Evolutionary conservation across 352 stramenopile species (phyloP).

Genomic region (Pythium aristosporum): DNA sequence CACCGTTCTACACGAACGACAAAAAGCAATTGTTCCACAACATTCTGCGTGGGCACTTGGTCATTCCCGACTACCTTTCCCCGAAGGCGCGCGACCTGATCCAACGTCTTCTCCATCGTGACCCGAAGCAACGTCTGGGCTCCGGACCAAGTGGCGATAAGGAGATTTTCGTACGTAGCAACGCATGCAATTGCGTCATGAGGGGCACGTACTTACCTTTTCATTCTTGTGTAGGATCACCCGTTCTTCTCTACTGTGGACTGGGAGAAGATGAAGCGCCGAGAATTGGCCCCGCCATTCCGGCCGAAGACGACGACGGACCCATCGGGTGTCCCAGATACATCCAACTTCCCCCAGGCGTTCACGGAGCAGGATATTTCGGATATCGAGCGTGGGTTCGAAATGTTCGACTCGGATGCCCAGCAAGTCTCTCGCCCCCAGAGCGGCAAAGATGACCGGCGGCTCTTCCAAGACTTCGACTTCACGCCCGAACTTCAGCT

Average conservation of each 20-base stretch:
- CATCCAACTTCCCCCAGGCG: slow-evolving; percentile 83
- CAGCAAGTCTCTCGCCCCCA: slow-evolving; percentile 64
- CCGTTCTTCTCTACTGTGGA: slow-evolving; percentile 86
- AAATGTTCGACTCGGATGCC: slow-evolving; percentile 43
- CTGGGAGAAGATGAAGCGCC: slow-evolving; percentile 81
- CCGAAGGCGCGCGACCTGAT: slow-evolving; percentile 77
- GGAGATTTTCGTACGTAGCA: slow-evolving; percentile 73
- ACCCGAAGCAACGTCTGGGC: slow-evolving; percentile 79
- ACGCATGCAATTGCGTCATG: neutral
- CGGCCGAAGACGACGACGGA: slow-evolving; percentile 79
- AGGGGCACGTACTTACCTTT: neutral
- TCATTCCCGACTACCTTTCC: slow-evolving; percentile 79
- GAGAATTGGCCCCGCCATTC: slow-evolving; percentile 82
- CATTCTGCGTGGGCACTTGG: slow-evolving; percentile 79
- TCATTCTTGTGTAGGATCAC: slow-evolving; percentile 37
- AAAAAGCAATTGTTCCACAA: slow-evolving; percentile 92
- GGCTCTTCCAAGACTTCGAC: slow-evolving; percentile 86
- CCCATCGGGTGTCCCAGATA: slow-evolving; percentile 69
- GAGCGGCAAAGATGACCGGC: slow-evolving; percentile 52
- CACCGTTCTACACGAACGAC: slow-evolving; percentile 88
- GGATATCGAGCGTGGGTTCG: slow-evolving; percentile 81
- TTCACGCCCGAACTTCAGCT: slow-evolving; percentile 82
- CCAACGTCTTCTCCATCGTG: slow-evolving; percentile 71
- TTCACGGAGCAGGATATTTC: slow-evolving; percentile 88
- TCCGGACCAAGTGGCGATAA: slow-evolving; percentile 70